These are phyloP conservation scores for Leccinum boreale DNA, from an alignment of 768 basidiomycete genomes.

Conservation along the genomic window DNA sequence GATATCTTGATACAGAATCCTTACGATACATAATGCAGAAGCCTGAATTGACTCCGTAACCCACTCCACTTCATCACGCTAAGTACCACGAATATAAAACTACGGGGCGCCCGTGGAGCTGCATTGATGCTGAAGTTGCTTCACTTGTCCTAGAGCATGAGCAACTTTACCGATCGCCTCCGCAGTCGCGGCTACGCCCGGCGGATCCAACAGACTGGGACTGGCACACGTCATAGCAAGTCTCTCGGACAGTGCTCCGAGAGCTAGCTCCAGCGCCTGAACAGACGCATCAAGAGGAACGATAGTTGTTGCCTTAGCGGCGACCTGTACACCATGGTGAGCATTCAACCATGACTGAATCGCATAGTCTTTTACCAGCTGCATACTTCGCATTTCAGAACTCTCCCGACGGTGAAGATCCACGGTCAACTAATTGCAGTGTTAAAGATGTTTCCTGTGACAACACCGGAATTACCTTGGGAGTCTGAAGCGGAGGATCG, in stretches of 20 bases:
- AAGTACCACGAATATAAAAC: neutral
- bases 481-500: slow-evolving; percentile 28
- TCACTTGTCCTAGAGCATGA: slow-evolving; percentile 58
- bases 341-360: neutral
- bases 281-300: slow-evolving; percentile 31
- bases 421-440: slow-evolving; percentile 16
- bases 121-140: slow-evolving; percentile 47
- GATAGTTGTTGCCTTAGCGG: slow-evolving; percentile 11
- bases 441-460: slow-evolving; percentile 4
- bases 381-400: slow-evolving; percentile 17
- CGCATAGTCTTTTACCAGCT: slow-evolving; percentile 9
- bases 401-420: slow-evolving; percentile 13
- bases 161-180: slow-evolving; percentile 67
- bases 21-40: neutral
- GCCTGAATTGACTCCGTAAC: neutral
- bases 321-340: slow-evolving; percentile 16
- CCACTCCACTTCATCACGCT: slow-evolving; percentile 12
- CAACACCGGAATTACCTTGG: slow-evolving; percentile 21
- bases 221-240: slow-evolving; percentile 44
- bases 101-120: slow-evolving; percentile 4
- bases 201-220: slow-evolving; percentile 40
- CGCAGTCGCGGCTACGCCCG: slow-evolving; percentile 54
- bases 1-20: neutral
- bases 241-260: slow-evolving; percentile 50
- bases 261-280: slow-evolving; percentile 49